Percentiles rank a stretch among this genome's conserved stretches.
These are phyloP conservation scores for Pseudocercospora musae DNA, from an alignment of 2,329 filamentous ascomycete species.

Conservation along the genomic window DNA sequence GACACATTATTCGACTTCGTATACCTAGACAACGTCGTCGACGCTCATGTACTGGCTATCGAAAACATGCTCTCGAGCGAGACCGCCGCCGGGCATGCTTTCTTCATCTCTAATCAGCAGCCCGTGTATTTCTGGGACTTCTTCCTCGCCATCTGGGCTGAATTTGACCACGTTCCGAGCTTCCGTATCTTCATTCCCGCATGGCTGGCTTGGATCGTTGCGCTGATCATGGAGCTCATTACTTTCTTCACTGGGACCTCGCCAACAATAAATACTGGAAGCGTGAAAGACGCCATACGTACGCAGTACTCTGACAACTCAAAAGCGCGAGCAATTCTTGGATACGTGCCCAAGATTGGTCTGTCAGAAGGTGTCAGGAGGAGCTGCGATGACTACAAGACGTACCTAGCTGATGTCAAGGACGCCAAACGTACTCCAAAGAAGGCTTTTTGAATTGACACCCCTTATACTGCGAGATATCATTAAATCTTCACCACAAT, in stretches of 20 bases:
- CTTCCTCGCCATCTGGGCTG: conserved; percentile 70
- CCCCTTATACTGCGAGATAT: neutral
- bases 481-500: conserved; percentile 24
- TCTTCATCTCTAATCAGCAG: conserved; percentile 86
- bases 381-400: conserved; percentile 43
- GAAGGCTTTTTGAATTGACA: neutral
- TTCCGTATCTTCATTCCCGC: conserved; percentile 50
- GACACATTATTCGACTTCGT: conserved; percentile 69
- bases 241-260: conserved; percentile 47
- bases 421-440: neutral
- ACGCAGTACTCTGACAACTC: conserved; percentile 52
- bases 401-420: conserved; percentile 15
- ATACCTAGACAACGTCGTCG: conserved; percentile 65
- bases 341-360: conserved; percentile 51
- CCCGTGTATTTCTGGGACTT: conserved; percentile 93
- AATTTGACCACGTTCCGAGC: conserved; percentile 53
- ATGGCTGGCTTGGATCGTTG: conserved; percentile 48
- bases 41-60: conserved; percentile 80
- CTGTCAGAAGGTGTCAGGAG: conserved; percentile 51
- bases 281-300: conserved; percentile 54
- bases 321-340: conserved; percentile 52
- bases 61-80: conserved; percentile 65
- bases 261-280: conserved; percentile 51
- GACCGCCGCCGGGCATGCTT: conserved; percentile 70
- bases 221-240: conserved; percentile 45